phyloP scores from a whole-genome alignment of 306 rosid species.

The Cucumis cinereus region DNA sequence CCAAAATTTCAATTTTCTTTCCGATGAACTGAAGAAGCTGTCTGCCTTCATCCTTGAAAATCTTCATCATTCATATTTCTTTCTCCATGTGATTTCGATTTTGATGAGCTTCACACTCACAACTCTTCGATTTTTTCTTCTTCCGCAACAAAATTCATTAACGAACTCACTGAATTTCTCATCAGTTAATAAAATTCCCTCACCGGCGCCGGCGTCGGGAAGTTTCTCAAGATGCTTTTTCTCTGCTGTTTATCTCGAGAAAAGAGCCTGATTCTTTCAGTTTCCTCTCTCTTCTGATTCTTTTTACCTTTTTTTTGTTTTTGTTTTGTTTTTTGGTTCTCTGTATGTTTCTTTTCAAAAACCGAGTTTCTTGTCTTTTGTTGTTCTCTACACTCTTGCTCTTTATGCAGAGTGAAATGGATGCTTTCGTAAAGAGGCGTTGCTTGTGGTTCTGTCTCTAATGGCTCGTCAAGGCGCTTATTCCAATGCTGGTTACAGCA shows the following conservation, averaged over 20 bases:
- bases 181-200: neutral
- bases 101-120: neutral
- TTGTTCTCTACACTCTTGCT: slow-evolving; percentile 3
- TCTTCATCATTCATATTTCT: neutral
- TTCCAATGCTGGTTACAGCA: neutral
- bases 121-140: neutral
- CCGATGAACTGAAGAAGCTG: neutral
- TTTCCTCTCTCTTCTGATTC: neutral
- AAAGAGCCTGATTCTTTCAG: slow-evolving; percentile 1
- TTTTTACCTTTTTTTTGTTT: neutral
- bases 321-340: neutral
- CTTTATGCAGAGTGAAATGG: neutral
- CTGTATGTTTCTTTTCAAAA: slow-evolving; percentile 5
- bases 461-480: neutral
- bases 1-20: neutral
- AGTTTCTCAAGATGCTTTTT: neutral
- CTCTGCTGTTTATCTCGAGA: neutral
- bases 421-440: neutral
- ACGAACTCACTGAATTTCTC: neutral
- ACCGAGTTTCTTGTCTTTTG: slow-evolving; percentile 1
- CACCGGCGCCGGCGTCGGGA: neutral
- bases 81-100: neutral
- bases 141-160: neutral
- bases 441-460: neutral
- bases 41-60: neutral